Evolutionary conservation across 169 alveolate genomes (phyloP).

Genomic region (Fabrea salina): DNA sequence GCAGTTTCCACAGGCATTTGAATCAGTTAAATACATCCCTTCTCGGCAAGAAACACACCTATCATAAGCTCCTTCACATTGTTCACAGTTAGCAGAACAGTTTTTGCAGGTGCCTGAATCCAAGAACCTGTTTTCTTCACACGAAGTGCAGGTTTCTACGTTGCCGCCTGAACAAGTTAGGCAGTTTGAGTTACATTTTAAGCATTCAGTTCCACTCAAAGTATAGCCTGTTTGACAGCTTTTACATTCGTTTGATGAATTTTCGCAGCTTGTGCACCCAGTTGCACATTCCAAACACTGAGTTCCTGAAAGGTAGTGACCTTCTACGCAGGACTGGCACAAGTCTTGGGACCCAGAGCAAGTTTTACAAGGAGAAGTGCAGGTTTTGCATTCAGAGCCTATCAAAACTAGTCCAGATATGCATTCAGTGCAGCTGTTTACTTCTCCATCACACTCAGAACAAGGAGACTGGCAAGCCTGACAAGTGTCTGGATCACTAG

Average conservation of each 20-base stretch:
- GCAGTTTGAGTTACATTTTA: background rate
- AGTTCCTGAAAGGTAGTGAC: constrained; percentile 20
- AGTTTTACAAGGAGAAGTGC: constrained; percentile 21
- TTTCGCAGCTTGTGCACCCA: background rate
- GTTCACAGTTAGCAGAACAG: background rate
- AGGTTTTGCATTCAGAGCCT: background rate
- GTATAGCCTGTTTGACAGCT: background rate
- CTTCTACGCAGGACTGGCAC: background rate
- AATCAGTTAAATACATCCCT: background rate
- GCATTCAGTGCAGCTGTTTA: background rate
- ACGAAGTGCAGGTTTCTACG: constrained; percentile 8
- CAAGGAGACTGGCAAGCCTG: background rate
- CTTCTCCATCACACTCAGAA: background rate
- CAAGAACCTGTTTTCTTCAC: background rate
- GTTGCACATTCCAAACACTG: background rate
- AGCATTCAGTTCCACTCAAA: background rate
- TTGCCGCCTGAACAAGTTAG: background rate
- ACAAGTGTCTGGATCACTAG: background rate
- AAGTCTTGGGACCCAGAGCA: background rate
- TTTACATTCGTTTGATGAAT: background rate
- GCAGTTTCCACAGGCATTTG: background rate
- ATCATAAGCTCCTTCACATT: background rate
- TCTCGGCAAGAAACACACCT: constrained; percentile 7
- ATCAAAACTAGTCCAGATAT: background rate
- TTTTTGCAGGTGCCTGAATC: background rate